Evolutionary conservation across 345 rosid genomes (phyloP), one percentile per base, ranked within the genome.

Genomic region (Euclidium syriacum): DNA sequence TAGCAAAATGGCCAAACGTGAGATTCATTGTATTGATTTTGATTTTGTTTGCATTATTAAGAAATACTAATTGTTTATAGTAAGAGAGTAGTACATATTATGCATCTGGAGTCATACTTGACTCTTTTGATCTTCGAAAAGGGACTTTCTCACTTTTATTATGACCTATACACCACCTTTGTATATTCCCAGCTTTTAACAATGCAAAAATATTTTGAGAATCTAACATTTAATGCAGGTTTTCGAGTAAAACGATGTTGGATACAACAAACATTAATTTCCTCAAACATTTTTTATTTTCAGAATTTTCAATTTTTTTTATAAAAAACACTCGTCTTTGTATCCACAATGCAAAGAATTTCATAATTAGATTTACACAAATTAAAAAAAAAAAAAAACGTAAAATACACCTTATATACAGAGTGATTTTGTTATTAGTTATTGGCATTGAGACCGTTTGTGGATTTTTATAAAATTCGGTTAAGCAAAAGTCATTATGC

Each of bases 101-200:
- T 67, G 51, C 41, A 48, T 29, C 48, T 42, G 25, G 24, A 46
- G 63, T 70, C 74, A 62, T 53, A 70, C 74, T 20, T 70, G 74
- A 34, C 74, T 62, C 74, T 70, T n/a, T n/a, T 70, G 64, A 70
- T 70, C 56, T 12, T 70, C 57, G 33, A 12, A 43, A 25, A 53
- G 68, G 63, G 68, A 26, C 68, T 41, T 26, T 69, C 51, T 43
- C 54, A 18, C 5, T 36, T 25, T 49, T 8, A 50, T 10, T 60
- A 19, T 14, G 12, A 25, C 18, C 4, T 2, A 32, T 39, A 42
- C 46, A 42, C 16, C 46, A 50, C 22, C n/a, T 26, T 6, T 35
- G 5, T 57, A 26, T 18, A 2, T 34, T 18, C 2, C 10, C 10
- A 27, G 27, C 17, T 36, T n/a, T n/a, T n/a, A n/a, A n/a, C n/a